These are phyloP conservation scores for Marvania coccoides DNA, from an alignment of 139 green algal genomes.

Conservation along the genomic window DNA sequence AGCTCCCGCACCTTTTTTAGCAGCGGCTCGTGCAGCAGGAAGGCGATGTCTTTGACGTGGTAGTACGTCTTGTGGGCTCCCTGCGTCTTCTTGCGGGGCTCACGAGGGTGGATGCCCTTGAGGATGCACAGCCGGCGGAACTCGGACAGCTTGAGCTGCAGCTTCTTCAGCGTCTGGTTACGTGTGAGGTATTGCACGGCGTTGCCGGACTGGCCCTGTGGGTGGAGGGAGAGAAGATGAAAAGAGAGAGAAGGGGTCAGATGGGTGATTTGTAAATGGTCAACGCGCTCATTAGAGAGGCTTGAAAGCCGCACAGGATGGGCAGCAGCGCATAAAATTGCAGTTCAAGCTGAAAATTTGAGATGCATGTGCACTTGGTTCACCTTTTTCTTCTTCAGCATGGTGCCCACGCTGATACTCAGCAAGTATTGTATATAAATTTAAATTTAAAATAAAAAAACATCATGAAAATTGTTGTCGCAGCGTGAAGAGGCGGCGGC, in stretches of 20 bases:
- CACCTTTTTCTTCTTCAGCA: constrained; percentile 41
- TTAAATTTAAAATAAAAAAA: too few relatives aligned
- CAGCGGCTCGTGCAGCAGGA: constrained; percentile 91
- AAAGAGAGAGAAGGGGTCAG: not conserved
- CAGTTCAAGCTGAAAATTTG: not conserved
- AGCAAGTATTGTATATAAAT: too few relatives aligned
- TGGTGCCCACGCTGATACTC: too few relatives aligned
- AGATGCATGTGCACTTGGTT: not conserved
- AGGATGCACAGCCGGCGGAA: constrained; percentile 98
- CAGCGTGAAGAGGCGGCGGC: too few relatives aligned
- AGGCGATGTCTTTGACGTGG: constrained; percentile 98
- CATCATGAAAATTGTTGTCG: too few relatives aligned
- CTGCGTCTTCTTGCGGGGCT: constrained; percentile 92
- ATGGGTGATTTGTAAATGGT: not conserved
- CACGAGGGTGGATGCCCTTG: constrained; percentile 95
- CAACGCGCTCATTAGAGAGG: not conserved
- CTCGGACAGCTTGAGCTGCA: constrained; percentile 92
- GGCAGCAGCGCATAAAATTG: too few relatives aligned
- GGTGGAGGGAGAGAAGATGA: not conserved
- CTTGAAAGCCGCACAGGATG: too few relatives aligned
- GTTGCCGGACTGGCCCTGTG: constrained; percentile 53
- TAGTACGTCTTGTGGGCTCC: constrained; percentile 97
- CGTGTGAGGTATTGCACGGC: constrained; percentile 89
- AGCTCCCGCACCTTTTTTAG: constrained; percentile 73
- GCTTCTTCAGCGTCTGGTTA: constrained; percentile 89